A percentile compares a stretch with the other conserved stretches of the same genome.
Evolutionary conservation across 2,329 filamentous ascomycete species (phyloP).

Genomic region (Cytospora piceicola): DNA sequence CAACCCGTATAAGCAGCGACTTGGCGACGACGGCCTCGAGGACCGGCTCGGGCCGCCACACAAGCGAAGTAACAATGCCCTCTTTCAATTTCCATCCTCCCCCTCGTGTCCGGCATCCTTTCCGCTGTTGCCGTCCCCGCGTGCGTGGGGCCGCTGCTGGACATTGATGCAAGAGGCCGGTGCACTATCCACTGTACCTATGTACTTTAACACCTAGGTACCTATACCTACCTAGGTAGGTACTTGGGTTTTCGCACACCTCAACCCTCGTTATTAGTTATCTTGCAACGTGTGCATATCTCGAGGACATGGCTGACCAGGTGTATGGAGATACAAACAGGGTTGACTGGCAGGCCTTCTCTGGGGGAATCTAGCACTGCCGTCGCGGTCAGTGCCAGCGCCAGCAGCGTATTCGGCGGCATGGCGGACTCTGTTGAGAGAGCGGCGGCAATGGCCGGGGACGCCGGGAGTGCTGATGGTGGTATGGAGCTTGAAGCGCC

Average conservation of each 20-base stretch:
- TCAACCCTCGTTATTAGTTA: background rate
- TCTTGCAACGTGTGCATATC: background rate
- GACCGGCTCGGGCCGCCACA: background rate
- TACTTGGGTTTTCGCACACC: background rate
- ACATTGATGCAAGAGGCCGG: too few relatives aligned
- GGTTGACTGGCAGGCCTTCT: slow-evolving; percentile 11
- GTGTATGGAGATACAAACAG: background rate
- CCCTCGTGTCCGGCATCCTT: background rate
- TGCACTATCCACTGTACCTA: background rate
- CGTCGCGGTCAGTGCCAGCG: background rate
- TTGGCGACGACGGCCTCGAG: background rate
- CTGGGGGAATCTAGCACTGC: background rate
- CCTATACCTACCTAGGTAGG: too few relatives aligned
- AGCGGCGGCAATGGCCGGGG: background rate
- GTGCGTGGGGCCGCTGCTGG: background rate
- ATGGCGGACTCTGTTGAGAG: background rate
- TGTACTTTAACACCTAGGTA: background rate
- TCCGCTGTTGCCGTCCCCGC: background rate
- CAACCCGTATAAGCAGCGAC: background rate
- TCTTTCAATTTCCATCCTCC: background rate
- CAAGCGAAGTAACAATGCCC: slow-evolving; percentile 19
- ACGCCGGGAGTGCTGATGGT: background rate
- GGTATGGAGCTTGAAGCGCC: slow-evolving; percentile 2
- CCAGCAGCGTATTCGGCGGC: slow-evolving; percentile 7
- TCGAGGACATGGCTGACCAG: slow-evolving; percentile 1